Base-by-base conservation (phyloP, 139 green algal species). In the Marvania coccoides region DNA sequence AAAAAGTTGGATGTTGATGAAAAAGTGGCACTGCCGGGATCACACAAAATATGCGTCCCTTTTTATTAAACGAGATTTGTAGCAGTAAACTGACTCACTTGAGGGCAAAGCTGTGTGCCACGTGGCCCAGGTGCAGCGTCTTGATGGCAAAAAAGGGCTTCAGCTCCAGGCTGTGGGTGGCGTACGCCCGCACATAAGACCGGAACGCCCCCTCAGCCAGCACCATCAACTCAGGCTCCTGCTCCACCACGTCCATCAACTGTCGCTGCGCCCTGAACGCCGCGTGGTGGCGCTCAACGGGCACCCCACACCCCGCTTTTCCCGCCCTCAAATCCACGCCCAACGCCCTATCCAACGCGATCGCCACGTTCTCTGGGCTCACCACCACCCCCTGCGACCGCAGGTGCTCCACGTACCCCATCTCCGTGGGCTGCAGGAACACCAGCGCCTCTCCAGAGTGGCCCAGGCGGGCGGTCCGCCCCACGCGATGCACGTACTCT, bases 91-190 rank as follows among this genome's bases (percentile, higher is more conserved):
- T 2, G 19, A 5, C 68, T 63, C 58, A 73, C 58, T 70, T 84
- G 33, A 98, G 78, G 1, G 73, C 90, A 71, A 97, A 97, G 35
- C 76, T 84, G 47, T 89, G 75, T 0, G 93, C 93, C 3, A 96
- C 78, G 75, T 98, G 93, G 1, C 93, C 93, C 48, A 98, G 70
- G 76, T 98, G 93, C 61, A 98, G 78, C 15, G 73, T 75, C 29
- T 87, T 86, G 9, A 95, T 76, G 53, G 95, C 82, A 69, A 97
- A 96, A 30, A 95, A 84, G 29, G 79, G 42, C 72, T 91, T 93
- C 5, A 95, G 35, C 10, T 48, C 63, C 1, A 56, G 59, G 0
- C 79, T 69, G 70, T 96, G 85, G 0, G 87, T 87, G 3, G 88
- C 87, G 63, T 97, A 97, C 2, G 91, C 86, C 0, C 91, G 81